These are phyloP conservation scores for Diospyros kaki DNA, from an alignment of 148 eudicot genomes.

Conservation along the genomic window DNA sequence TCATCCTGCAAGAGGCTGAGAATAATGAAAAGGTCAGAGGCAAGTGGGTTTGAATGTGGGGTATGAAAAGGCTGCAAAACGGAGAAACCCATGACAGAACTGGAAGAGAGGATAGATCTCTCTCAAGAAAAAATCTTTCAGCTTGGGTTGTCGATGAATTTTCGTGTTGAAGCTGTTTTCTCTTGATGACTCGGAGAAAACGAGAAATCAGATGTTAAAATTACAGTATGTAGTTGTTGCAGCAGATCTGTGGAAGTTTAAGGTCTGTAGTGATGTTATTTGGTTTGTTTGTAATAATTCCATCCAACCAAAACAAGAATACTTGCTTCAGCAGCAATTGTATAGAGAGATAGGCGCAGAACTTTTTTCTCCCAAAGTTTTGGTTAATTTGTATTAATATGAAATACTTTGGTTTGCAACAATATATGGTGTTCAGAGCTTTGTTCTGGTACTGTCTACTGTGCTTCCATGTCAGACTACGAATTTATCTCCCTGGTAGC, in stretches of 20 bases:
- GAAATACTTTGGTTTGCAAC: background rate
- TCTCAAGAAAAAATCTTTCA: constrained; percentile 13
- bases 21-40: constrained; percentile 57
- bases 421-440: background rate
- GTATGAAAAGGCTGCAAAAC: constrained; percentile 14
- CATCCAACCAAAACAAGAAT: constrained; percentile 11
- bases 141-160: constrained; percentile 34
- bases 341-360: constrained; percentile 4
- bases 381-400: constrained; percentile 7
- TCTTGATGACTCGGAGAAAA: constrained; percentile 10
- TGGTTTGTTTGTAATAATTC: constrained; percentile 20
- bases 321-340: constrained; percentile 13
- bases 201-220: background rate
- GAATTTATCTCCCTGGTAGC: too few species aligned
- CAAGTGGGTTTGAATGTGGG: constrained; percentile 37
- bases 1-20: constrained; percentile 58
- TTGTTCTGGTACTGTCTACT: too few species aligned
- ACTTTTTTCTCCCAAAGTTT: constrained; percentile 14
- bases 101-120: constrained; percentile 13
- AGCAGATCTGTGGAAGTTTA: constrained; percentile 24
- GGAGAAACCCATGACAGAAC: constrained; percentile 1
- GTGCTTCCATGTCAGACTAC: too few species aligned
- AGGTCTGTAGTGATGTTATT: constrained; percentile 14
- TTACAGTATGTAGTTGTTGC: constrained; percentile 20
- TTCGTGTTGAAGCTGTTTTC: constrained; percentile 16